Base-by-base conservation (phyloP, 148 eudicot genomes). In the Spergularia marina region DNA sequence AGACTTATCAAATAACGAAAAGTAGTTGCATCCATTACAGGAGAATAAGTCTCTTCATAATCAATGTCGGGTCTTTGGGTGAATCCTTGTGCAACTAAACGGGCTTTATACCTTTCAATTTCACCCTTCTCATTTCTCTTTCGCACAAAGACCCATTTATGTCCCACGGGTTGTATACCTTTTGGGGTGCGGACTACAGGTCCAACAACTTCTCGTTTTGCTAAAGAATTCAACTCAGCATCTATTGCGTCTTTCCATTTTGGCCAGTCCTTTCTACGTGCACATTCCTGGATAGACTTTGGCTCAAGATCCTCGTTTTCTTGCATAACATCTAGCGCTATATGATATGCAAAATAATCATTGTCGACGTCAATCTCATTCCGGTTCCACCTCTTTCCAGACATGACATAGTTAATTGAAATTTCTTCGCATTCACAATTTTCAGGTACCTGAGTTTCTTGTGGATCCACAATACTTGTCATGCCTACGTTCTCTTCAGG, bases 191-290 rank as follows among this genome's bases (percentile, higher is more conserved):
- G 62, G 4, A 65, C 11, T 23, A 74, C 4, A 14, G 44, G 54
- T n/a, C 55, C 65, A 66, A 76, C 67, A 2, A 66, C 65, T 18
- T 67, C 15, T 9, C 72, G 4, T 40, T 76, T 76, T 20, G 14
- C 58, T 10, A 74, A 53, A 11, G 54, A 56, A 0, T 76, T 56
- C 36, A 66, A 76, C 41, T 76, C 36, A 4, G 14, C 52, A 8
- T 76, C 23, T 6, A 76, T 67, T 56, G 56, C 44, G 0, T 67
- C 72, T 40, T 13, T 67, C 65, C 78, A 76, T 67, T 53, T 76
- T 67, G 64, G 73, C 54, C 30, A 66, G 41, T 76, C 78, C 1
- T 17, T 0, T 65, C 20, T 68, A 5, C 0, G 10, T 47, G 5
- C 10, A 53, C 62, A 63, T n/a, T 53, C 30, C 0, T 64, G 11